These are phyloP conservation scores for Nakazawaea wickerhamii DNA, from an alignment of 805 yeast genomes.

Conservation along the genomic window DNA sequence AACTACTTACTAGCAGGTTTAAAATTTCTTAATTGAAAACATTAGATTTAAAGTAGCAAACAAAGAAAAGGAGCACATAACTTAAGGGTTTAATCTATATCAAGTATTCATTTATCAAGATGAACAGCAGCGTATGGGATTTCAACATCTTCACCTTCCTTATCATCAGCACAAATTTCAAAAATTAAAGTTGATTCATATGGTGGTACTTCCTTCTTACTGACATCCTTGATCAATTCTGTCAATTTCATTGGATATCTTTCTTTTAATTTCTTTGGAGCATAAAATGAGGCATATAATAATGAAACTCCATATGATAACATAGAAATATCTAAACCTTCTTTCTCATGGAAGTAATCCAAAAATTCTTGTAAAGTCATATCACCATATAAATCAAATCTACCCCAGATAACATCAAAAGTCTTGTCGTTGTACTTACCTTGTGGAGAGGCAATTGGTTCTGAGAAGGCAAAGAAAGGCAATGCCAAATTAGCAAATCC, in stretches of 20 bases:
- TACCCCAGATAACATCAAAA: conserved; percentile 92
- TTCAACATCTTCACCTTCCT: conserved; percentile 91
- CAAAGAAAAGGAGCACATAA: too few relatives aligned
- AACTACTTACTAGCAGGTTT: neutral
- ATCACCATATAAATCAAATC: conserved; percentile 79
- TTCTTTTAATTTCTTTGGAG: conserved; percentile 83
- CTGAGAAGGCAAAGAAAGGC: conserved; percentile 95
- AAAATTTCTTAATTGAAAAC: neutral
- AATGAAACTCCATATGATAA: conserved; percentile 85
- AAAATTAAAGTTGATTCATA: conserved; percentile 76
- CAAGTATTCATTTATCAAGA: conserved; percentile 21
- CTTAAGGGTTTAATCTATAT: too few relatives aligned
- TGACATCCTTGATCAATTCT: conserved; percentile 73
- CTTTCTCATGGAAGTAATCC: conserved; percentile 70
- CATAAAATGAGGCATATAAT: conserved; percentile 89
- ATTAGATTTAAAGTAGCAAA: neutral
- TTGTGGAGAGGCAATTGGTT: conserved; percentile 84
- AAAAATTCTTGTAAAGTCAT: conserved; percentile 69
- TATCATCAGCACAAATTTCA: conserved; percentile 90
- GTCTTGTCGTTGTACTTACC: conserved; percentile 72
- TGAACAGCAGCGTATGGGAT: conserved; percentile 80
- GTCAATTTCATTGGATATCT: conserved; percentile 65
- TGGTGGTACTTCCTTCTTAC: conserved; percentile 73
- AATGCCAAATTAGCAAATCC: conserved; percentile 90
- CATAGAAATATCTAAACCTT: conserved; percentile 88